Evolutionary conservation across 2,329 filamentous ascomycete species (phyloP).

Genomic region (Coniochaeta prunicola): DNA sequence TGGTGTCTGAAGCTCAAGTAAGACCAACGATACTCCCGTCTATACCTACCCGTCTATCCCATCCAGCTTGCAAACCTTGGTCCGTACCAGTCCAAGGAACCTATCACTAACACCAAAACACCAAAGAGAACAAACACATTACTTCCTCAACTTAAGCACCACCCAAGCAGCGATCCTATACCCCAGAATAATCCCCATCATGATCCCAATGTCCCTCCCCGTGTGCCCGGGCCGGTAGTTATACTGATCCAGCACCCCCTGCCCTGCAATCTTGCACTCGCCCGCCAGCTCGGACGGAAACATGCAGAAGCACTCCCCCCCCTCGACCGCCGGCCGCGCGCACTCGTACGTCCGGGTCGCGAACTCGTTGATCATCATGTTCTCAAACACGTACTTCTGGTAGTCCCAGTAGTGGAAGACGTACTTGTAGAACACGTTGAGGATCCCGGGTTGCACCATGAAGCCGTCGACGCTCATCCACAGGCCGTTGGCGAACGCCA

Average conservation of each 20-base stretch:
- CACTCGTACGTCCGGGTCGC: constrained; percentile 56
- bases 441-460: constrained; percentile 61
- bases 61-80: neutral
- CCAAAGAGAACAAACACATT: neutral
- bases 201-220: constrained; percentile 68
- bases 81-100: neutral
- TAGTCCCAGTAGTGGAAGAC: constrained; percentile 88
- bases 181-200: constrained; percentile 67
- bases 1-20: neutral
- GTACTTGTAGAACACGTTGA: constrained; percentile 82
- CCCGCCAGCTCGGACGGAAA: constrained; percentile 55
- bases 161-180: constrained; percentile 65
- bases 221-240: constrained; percentile 58
- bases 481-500: constrained; percentile 79
- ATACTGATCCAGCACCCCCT: constrained; percentile 62
- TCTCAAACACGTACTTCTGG: constrained; percentile 78
- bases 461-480: constrained; percentile 88
- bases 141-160: constrained; percentile 37
- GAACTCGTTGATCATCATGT: constrained; percentile 93
- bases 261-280: constrained; percentile 64
- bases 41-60: neutral
- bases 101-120: neutral
- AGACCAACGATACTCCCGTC: neutral
- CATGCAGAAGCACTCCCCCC: constrained; percentile 57
- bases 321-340: constrained; percentile 19